A percentile compares a stretch with the other conserved stretches of the same genome.
Conservation (phyloP, 2,329 filamentous ascomycete species). For the Pleomassaria siparia region DNA sequence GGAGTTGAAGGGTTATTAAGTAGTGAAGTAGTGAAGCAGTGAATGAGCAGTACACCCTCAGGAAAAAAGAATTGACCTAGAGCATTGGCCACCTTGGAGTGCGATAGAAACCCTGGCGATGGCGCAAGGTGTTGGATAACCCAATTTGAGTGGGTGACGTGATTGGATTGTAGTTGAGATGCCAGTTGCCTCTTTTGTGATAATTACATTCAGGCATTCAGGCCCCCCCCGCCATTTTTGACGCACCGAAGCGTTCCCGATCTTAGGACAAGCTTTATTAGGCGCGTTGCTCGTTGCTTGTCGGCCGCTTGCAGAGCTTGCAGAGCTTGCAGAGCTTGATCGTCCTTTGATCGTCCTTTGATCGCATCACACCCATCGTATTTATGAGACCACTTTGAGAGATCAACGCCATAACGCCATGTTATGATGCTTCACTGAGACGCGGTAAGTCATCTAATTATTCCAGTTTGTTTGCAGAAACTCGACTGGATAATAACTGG, state of each 20-base stretch:
- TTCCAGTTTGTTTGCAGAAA: no score
- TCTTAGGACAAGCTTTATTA: slow-evolving; percentile 14
- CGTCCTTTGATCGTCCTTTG: no score
- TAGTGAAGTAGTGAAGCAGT: no score
- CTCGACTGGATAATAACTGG: no score
- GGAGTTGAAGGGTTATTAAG: background rate
- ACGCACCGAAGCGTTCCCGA: slow-evolving; percentile 2
- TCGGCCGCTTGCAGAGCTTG: slow-evolving; percentile 1
- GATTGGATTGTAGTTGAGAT: slow-evolving; percentile 12
- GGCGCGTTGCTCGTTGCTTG: slow-evolving; percentile 2
- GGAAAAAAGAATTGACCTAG: background rate
- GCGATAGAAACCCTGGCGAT: slow-evolving; percentile 18
- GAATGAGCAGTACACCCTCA: background rate
- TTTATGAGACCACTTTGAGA: no score
- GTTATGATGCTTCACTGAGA: no score
- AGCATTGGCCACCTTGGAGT: background rate
- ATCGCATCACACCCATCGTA: no score
- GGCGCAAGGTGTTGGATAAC: slow-evolving; percentile 13
- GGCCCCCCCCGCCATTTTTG: slow-evolving; percentile 3
- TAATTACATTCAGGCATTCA: no score
- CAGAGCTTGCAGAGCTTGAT: background rate
- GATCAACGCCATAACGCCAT: no score
- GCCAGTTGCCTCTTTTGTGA: slow-evolving; percentile 19
- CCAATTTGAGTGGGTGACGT: slow-evolving; percentile 9
- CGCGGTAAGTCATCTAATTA: no score